Percentiles rank a stretch among this genome's conserved stretches.
Evolutionary conservation across 2,329 filamentous ascomycete genomes (phyloP).

Genomic region (Sporothrix phasma): DNA sequence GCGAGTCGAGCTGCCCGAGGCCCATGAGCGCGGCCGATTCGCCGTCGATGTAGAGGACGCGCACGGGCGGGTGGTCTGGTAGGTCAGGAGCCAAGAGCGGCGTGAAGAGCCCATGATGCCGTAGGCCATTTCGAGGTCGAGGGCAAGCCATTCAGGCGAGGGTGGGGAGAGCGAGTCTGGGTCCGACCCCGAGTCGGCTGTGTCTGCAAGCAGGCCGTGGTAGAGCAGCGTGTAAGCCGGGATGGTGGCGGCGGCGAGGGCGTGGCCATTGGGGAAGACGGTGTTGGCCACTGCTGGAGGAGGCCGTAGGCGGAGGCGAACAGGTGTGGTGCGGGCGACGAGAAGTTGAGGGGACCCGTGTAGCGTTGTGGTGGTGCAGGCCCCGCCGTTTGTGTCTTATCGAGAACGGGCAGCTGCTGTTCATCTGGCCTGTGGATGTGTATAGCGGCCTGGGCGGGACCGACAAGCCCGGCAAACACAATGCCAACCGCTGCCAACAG

Average conservation of each 20-base stretch:
- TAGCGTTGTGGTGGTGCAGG: background rate
- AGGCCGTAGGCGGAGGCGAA: constrained; percentile 38
- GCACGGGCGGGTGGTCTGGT: constrained; percentile 34
- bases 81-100: constrained; percentile 38
- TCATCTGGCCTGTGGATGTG: background rate
- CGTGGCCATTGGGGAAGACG: constrained; percentile 41
- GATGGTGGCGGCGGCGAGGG: constrained; percentile 36
- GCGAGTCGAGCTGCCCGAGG: constrained; percentile 35
- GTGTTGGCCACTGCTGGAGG: constrained; percentile 42
- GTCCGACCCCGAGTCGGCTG: constrained; percentile 11
- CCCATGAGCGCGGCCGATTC: constrained; percentile 39
- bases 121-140: constrained; percentile 45
- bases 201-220: constrained; percentile 31
- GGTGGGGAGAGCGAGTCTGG: constrained; percentile 29
- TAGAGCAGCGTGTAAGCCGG: constrained; percentile 38
- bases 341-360: constrained; percentile 32
- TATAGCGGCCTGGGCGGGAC: constrained; percentile 1
- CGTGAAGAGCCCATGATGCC: constrained; percentile 38
- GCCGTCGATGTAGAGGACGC: constrained; percentile 41
- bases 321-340: constrained; percentile 37
- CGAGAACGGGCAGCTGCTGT: background rate
- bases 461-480: background rate
- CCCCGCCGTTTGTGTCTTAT: background rate
- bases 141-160: constrained; percentile 42
- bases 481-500: background rate